These are phyloP conservation scores for Omphalotus guepiniiformis DNA, from an alignment of 768 basidiomycete species.

Conservation along the genomic window DNA sequence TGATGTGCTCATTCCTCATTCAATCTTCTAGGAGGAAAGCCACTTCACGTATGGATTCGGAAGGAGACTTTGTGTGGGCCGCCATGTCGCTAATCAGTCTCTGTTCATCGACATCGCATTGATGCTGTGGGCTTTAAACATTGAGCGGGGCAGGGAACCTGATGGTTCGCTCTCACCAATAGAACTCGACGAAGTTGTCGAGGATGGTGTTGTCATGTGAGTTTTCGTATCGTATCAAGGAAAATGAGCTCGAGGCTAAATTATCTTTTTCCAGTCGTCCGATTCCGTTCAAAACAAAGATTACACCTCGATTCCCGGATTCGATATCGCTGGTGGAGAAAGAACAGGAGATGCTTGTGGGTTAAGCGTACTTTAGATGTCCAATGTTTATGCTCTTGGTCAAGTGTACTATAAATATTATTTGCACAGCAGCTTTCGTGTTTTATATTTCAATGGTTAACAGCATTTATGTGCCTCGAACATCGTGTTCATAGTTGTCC, in stretches of 20 bases:
- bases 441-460: too few relatives aligned
- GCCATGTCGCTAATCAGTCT: constrained; percentile 25
- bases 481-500: too few relatives aligned
- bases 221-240: not conserved
- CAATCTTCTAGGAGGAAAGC: constrained; percentile 15
- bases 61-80: constrained; percentile 23
- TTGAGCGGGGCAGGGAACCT: not conserved
- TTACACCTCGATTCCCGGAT: not conserved
- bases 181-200: not conserved
- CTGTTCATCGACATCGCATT: constrained; percentile 21
- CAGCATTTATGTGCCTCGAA: too few relatives aligned
- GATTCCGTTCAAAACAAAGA: not conserved
- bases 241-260: not conserved
- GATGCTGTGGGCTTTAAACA: not conserved
- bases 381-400: too few relatives aligned
- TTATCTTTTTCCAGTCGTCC: not conserved
- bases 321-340: not conserved
- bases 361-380: too few relatives aligned
- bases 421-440: too few relatives aligned
- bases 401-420: too few relatives aligned
- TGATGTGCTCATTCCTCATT: not conserved
- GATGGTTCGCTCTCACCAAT: not conserved
- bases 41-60: constrained; percentile 23
- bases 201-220: not conserved
- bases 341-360: too few relatives aligned